Percentiles rank a stretch among this genome's conserved stretches.
Evolutionary conservation across 1,284 basidiomycete species (phyloP).

Genomic region (Sanghuangporus weigelae): DNA sequence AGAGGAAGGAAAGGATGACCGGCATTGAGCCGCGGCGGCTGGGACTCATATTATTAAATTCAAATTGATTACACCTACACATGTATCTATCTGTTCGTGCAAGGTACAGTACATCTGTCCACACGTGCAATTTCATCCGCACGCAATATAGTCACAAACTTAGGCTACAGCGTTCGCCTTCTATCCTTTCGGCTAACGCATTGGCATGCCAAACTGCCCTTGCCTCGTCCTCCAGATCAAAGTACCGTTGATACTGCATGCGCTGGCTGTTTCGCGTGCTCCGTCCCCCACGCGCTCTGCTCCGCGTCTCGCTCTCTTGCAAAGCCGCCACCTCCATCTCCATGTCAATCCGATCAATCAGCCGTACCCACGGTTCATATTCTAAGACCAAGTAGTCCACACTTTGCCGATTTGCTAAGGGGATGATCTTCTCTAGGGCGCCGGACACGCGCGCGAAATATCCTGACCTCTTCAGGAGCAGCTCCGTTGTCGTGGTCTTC

Average conservation of each 20-base stretch:
- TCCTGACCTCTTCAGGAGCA: slow-evolving; percentile 37
- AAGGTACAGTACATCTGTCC: not conserved
- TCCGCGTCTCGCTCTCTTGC: slow-evolving; percentile 25
- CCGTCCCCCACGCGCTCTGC: slow-evolving; percentile 31
- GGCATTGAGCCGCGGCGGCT: slow-evolving; percentile 3
- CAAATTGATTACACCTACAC: not conserved
- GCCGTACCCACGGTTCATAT: slow-evolving; percentile 64
- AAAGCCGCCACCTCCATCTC: slow-evolving; percentile 28
- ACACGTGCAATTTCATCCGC: not conserved
- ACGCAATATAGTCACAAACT: not conserved
- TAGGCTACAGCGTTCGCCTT: slow-evolving; percentile 10
- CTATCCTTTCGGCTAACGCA: slow-evolving; percentile 20
- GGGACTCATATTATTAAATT: not conserved
- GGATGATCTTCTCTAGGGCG: slow-evolving; percentile 38
- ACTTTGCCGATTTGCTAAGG: slow-evolving; percentile 34
- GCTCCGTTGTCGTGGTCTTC: slow-evolving; percentile 3
- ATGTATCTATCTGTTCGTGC: too few species aligned
- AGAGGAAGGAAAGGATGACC: not conserved
- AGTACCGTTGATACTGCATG: slow-evolving; percentile 34
- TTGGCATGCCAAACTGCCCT: slow-evolving; percentile 29
- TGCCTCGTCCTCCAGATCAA: slow-evolving; percentile 35
- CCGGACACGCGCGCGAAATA: slow-evolving; percentile 28
- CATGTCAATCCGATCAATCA: slow-evolving; percentile 48
- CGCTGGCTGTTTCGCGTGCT: slow-evolving; percentile 53
- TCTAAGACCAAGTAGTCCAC: slow-evolving; percentile 53